Percentiles rank a stretch among this genome's conserved stretches.
These are phyloP conservation scores for Fusarium siculi DNA, from an alignment of 2,329 filamentous ascomycete genomes.

Conservation along the genomic window DNA sequence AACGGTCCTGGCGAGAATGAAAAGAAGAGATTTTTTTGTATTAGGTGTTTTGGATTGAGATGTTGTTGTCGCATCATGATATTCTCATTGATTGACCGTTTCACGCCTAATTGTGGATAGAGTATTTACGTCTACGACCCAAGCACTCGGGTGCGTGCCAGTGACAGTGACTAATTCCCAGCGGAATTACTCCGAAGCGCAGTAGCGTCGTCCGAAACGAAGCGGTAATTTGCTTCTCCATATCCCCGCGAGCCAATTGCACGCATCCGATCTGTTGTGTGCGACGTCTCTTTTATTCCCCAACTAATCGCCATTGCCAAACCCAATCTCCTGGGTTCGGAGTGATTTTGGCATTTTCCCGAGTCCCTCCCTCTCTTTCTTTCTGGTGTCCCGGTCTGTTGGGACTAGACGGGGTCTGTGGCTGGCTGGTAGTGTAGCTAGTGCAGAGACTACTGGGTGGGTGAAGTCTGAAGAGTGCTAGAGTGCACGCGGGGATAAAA, in stretches of 20 bases:
- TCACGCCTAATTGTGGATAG: background rate
- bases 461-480: background rate
- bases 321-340: background rate
- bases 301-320: background rate
- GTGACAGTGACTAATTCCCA: background rate
- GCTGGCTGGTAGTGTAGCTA: background rate
- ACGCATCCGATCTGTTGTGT: background rate
- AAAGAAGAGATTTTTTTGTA: background rate
- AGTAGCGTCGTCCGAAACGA: background rate
- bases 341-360: background rate
- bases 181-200: background rate
- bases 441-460: background rate
- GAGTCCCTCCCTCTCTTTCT: background rate
- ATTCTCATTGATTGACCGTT: background rate
- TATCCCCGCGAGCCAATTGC: background rate
- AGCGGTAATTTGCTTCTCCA: background rate
- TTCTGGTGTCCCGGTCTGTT: background rate
- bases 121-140: background rate
- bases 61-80: background rate
- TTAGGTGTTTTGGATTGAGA: background rate
- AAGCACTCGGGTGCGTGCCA: background rate
- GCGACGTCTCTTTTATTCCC: background rate
- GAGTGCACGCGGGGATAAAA: conserved; percentile 2
- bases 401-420: background rate
- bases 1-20: background rate